Percentiles rank a stretch among this genome's conserved stretches.
These are phyloP conservation scores for Trichosporon sp. DNA, from an alignment of 1,284 basidiomycete genomes.

Conservation along the genomic window DNA sequence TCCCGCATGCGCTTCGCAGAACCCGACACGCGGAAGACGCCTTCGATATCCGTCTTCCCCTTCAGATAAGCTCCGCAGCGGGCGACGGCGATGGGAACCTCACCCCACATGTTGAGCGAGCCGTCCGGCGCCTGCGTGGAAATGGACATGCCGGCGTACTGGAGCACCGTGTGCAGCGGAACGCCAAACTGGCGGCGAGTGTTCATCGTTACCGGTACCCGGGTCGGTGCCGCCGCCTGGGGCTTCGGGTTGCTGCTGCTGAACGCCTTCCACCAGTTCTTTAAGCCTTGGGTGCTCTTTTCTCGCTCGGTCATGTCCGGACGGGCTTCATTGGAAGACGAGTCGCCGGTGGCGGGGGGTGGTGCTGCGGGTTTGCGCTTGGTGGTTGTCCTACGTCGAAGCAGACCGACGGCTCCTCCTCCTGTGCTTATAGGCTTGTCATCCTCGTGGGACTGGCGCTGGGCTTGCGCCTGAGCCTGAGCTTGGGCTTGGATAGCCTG, in stretches of 20 bases:
- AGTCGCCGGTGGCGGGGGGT: neutral
- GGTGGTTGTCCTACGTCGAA: neutral
- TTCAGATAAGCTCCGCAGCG: conserved; percentile 92
- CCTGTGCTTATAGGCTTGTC: conserved; percentile 4
- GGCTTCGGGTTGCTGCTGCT: neutral
- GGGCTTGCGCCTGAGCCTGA: neutral
- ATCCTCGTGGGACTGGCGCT: conserved; percentile 14
- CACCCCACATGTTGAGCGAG: conserved; percentile 81
- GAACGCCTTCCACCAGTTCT: conserved; percentile 78
- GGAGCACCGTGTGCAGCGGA: conserved; percentile 73
- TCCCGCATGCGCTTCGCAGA: conserved; percentile 94
- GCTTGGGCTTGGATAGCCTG: neutral
- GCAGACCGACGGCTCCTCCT: neutral
- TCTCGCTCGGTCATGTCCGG: conserved; percentile 27
- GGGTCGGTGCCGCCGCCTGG: neutral
- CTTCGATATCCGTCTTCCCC: conserved; percentile 87
- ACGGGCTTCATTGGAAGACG: neutral
- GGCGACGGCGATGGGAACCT: conserved; percentile 93
- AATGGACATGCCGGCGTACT: conserved; percentile 87
- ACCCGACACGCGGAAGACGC: conserved; percentile 89
- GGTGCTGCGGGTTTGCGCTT: neutral
- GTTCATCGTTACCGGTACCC: conserved; percentile 11
- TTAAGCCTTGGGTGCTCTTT: conserved; percentile 52
- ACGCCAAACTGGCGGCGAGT: conserved; percentile 67
- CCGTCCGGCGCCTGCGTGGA: conserved; percentile 81